A percentile compares a stretch with the other conserved stretches of the same genome.
Evolutionary conservation across 2,329 filamentous ascomycete species (phyloP).

Genomic region (Cladosporium velox): DNA sequence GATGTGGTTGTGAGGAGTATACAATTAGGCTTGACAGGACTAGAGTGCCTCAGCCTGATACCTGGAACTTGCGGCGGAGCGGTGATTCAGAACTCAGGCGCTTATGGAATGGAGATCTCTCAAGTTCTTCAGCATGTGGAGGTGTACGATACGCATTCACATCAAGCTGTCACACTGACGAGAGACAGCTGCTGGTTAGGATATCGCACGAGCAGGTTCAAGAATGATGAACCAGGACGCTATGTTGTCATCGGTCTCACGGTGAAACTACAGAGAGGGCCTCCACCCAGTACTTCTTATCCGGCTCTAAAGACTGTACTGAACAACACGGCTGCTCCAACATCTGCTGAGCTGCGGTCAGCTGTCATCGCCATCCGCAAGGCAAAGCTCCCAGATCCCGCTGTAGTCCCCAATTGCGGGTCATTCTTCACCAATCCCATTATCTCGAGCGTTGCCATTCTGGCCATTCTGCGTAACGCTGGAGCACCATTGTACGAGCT

Average conservation of each 20-base stretch:
- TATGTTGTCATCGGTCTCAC: constrained; percentile 1
- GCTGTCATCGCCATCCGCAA: constrained; percentile 1
- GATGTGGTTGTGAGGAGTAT: not conserved
- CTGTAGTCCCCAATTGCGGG: not conserved
- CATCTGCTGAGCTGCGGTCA: constrained; percentile 3
- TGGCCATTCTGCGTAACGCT: not conserved
- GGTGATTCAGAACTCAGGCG: constrained; percentile 13
- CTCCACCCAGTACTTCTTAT: not conserved
- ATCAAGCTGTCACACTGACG: not conserved
- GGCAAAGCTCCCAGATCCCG: constrained; percentile 9
- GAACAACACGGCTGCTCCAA: not conserved
- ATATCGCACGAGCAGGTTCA: constrained; percentile 13
- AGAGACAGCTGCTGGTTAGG: not conserved
- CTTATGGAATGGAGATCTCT: constrained; percentile 9
- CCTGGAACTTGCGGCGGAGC: constrained; percentile 10
- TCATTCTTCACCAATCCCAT: constrained; percentile 12
- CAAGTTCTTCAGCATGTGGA: not conserved
- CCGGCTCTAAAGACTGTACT: not conserved
- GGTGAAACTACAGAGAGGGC: not conserved
- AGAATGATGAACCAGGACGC: not conserved
- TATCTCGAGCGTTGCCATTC: not conserved
- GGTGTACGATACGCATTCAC: not conserved
- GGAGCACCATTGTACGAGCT: not conserved
- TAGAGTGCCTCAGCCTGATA: constrained; percentile 6
- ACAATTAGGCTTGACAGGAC: not conserved